A percentile compares a stretch with the other conserved stretches of the same genome.
phyloP scores from a whole-genome alignment of 345 rosid genomes.

The Euclidium syriacum region DNA sequence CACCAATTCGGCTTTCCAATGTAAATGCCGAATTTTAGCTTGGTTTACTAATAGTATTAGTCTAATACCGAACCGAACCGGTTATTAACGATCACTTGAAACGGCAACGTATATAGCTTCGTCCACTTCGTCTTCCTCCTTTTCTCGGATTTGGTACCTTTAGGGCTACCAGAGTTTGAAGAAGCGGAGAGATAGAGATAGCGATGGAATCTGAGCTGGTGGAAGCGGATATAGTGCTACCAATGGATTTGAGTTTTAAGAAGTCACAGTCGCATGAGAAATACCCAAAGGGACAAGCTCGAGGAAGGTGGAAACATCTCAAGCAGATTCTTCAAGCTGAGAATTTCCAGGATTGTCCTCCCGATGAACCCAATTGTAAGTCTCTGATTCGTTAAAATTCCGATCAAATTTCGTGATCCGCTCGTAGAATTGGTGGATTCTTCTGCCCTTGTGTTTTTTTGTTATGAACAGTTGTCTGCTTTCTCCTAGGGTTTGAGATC shows the following conservation, averaged over 20 bases:
- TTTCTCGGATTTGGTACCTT: not conserved
- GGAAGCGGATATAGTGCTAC: slow-evolving; percentile 68
- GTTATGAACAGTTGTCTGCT: too few relatives aligned
- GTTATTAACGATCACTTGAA: not conserved
- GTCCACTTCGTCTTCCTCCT: not conserved
- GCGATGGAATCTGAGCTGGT: slow-evolving; percentile 63
- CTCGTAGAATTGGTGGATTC: too few relatives aligned
- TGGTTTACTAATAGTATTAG: not conserved
- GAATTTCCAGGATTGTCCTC: slow-evolving; percentile 50
- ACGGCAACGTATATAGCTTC: not conserved
- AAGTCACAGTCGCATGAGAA: slow-evolving; percentile 64
- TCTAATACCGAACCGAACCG: not conserved
- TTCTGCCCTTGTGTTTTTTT: too few relatives aligned
- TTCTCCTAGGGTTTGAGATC: too few relatives aligned
- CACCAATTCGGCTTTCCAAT: not conserved
- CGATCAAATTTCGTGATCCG: too few relatives aligned
- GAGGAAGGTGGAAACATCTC: slow-evolving; percentile 87
- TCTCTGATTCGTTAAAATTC: not conserved
- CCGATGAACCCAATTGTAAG: slow-evolving; percentile 62
- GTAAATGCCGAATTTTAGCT: too few relatives aligned
- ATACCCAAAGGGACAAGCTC: slow-evolving; percentile 84
- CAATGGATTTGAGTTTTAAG: slow-evolving; percentile 66
- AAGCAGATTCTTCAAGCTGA: slow-evolving; percentile 95
- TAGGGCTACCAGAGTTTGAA: not conserved
- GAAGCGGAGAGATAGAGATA: not conserved